Evolutionary conservation across 2,329 filamentous ascomycete genomes (phyloP).

Genomic region (Neonectria hederae): DNA sequence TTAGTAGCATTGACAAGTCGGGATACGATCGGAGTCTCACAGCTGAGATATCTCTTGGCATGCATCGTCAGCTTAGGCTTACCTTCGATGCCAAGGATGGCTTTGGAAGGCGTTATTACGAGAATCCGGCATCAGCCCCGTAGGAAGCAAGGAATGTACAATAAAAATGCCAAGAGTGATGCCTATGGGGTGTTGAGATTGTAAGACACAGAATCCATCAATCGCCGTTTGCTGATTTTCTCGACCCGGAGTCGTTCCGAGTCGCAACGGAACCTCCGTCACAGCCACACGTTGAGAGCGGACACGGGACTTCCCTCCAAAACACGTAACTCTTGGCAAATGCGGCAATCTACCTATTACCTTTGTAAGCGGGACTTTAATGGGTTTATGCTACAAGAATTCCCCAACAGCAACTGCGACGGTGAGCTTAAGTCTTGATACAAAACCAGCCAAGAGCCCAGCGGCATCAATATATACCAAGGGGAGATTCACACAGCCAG

Average conservation of each 20-base stretch:
- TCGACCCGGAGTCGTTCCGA: slow-evolving; percentile 9
- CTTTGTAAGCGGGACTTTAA: neutral
- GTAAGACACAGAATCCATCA: neutral
- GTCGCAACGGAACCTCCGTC: slow-evolving; percentile 13
- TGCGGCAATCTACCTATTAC: neutral
- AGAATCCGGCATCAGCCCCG: neutral
- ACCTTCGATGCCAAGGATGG: neutral
- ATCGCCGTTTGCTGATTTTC: neutral
- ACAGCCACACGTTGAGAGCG: neutral
- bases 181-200: neutral
- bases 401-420: neutral
- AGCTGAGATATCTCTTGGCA: neutral
- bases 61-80: neutral
- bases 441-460: neutral
- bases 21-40: neutral
- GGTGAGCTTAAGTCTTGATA: neutral
- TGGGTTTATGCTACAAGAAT: neutral
- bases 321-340: neutral
- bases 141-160: neutral
- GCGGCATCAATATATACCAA: neutral
- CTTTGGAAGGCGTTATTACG: neutral
- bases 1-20: neutral
- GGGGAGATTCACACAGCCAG: neutral
- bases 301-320: neutral
- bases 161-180: neutral